Evolutionary conservation across 2,329 filamentous ascomycete genomes (phyloP), one percentile per base, ranked within the genome.

Genomic region (Zalaria sp.): DNA sequence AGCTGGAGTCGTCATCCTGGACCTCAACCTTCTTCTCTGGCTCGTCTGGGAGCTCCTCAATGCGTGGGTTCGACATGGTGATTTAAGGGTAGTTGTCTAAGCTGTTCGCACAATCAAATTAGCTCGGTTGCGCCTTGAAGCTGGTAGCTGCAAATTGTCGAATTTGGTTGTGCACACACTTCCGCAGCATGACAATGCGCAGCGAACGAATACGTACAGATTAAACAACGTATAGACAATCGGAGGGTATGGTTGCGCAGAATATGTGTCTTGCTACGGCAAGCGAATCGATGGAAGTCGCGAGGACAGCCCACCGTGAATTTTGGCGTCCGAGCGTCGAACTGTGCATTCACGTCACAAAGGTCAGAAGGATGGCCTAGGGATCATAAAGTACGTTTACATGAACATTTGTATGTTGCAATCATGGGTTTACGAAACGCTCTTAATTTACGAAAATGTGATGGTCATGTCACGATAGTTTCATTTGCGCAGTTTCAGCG

Each of bases 31-130:
- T 88, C 73, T 70, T 69, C 59, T 84, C 79, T 62, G 79, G 75
- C 72, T 75, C 87, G 63, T 96, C 91, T 57, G 85, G 82, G 59
- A 98, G 79, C 73, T 98, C 91, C 76, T 98, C 89, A 69, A 96
- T 81, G 69, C 89, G 83, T 66, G 89, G 85, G 75, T 95, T 93
- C 65, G 91, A 83, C 91, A 98, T 98, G 67, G 68, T 84, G 63
- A 59, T 52, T 52, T 56, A 64, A 59, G 7, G 29, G 29, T 7
- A 32, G 7, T 32, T 32, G 29, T 32, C 29, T 32, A 32, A 32
- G 29, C 29, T 32, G 29, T n/a, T 32, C 18, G 35, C 35, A 37
- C 8, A 18, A 37, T 34, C 31, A 18, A 18, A 18, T 18, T 18
- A 18, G 18, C 18, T 18, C 18, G 18, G 18, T 18, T 18, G 18